Conservation (phyloP, 1,284 basidiomycete genomes). For the Gymnopus androsaceus region DNA sequence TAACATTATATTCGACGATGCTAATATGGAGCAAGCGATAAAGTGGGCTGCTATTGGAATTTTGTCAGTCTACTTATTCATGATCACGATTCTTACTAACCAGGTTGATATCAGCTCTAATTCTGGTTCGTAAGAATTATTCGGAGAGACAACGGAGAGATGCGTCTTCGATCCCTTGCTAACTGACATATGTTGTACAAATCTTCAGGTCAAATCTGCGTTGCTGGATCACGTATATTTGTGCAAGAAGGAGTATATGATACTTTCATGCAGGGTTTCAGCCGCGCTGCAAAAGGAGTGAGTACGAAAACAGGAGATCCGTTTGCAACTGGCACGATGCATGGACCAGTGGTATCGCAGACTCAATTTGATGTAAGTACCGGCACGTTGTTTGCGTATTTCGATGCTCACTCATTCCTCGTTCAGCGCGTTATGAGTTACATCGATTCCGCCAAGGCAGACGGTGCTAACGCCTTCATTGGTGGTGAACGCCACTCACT, state of each 20-base stretch:
- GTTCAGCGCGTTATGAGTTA: slow-evolving; percentile 76
- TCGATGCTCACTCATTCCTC: background rate
- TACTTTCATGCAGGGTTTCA: slow-evolving; percentile 67
- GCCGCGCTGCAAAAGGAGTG: slow-evolving; percentile 51
- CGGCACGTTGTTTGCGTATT: background rate
- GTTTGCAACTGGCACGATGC: slow-evolving; percentile 70
- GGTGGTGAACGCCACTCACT: slow-evolving; percentile 77
- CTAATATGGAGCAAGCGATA: slow-evolving; percentile 77
- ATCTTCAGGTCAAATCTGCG: slow-evolving; percentile 73
- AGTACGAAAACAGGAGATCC: slow-evolving; percentile 73
- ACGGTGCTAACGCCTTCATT: slow-evolving; percentile 77
- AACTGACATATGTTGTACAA: background rate
- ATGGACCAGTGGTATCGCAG: slow-evolving; percentile 87
- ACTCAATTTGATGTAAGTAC: slow-evolving; percentile 59
- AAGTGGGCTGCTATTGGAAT: slow-evolving; percentile 83
- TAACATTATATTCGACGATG: slow-evolving; percentile 75
- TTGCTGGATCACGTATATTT: slow-evolving; percentile 82
- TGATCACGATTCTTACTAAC: too few relatives aligned
- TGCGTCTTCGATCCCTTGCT: too few relatives aligned
- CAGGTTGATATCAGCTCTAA: too few relatives aligned
- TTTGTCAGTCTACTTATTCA: slow-evolving; percentile 47
- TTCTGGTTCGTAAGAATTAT: too few relatives aligned
- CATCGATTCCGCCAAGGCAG: slow-evolving; percentile 81
- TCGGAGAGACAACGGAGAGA: too few relatives aligned
- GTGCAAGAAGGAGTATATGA: slow-evolving; percentile 86